These are phyloP conservation scores for Wallacemonas sp. DNA, from an alignment of 208 protist species.

Conservation along the genomic window DNA sequence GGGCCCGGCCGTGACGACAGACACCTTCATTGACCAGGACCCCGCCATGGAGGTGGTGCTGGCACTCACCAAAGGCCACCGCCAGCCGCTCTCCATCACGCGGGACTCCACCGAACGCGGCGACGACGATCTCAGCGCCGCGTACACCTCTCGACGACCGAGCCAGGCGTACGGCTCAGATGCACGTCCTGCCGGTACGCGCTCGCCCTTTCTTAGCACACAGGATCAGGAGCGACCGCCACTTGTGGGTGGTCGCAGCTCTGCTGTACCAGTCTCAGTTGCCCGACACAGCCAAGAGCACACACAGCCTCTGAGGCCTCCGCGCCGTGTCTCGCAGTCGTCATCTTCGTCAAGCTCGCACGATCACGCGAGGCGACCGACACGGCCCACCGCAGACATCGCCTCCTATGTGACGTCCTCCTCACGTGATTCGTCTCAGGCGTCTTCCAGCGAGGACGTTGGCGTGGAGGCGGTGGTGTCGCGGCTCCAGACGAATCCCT, in stretches of 20 bases:
- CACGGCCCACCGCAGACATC: too few relatives aligned
- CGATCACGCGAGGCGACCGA: too few relatives aligned
- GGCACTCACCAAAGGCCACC: background rate
- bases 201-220: background rate
- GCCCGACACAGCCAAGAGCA: background rate
- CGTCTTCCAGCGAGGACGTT: too few relatives aligned
- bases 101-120: slow-evolving; percentile 4
- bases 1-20: background rate
- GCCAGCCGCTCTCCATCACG: slow-evolving; percentile 5
- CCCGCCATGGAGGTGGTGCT: background rate
- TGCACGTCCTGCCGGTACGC: background rate
- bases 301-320: background rate
- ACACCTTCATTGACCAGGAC: slow-evolving; percentile 1
- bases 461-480: too few relatives aligned
- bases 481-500: too few relatives aligned
- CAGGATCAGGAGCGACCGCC: background rate
- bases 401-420: background rate
- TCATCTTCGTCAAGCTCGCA: too few relatives aligned
- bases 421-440: background rate
- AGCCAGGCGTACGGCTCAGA: background rate
- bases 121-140: background rate
- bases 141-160: background rate
- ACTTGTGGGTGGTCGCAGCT: too few relatives aligned
- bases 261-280: too few relatives aligned
- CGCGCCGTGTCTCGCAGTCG: too few relatives aligned